Conservation (phyloP, 257 asterid species). For the Solanum stenotomum region DNA sequence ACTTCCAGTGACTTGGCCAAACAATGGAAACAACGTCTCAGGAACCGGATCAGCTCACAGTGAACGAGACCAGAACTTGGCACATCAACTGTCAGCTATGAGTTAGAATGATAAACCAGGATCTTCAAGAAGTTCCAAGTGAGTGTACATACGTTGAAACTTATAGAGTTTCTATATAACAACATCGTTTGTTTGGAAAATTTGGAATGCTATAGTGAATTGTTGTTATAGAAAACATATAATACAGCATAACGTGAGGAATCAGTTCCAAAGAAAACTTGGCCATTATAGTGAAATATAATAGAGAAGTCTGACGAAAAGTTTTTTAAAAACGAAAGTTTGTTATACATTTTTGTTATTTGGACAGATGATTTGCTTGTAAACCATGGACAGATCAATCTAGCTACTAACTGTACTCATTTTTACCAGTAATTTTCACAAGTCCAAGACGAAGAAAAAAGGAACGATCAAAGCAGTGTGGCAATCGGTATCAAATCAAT, state of each 20-base stretch:
- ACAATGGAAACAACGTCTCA: background rate
- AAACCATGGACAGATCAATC: background rate
- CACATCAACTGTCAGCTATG: background rate
- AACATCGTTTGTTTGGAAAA: background rate
- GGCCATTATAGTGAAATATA: background rate
- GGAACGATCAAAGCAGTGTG: background rate
- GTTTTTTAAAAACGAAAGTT: background rate
- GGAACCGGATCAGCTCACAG: background rate
- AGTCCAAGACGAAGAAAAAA: background rate
- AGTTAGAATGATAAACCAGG: background rate
- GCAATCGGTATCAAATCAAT: background rate
- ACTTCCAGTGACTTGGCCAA: slow-evolving; percentile 14
- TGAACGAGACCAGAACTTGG: background rate
- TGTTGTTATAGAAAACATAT: too few species aligned
- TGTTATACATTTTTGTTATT: background rate
- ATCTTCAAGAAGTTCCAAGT: background rate
- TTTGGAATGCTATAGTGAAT: background rate
- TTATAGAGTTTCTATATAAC: background rate
- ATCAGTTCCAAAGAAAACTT: background rate
- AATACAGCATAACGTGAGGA: background rate
- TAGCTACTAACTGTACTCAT: background rate
- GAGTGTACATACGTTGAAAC: background rate
- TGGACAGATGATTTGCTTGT: background rate
- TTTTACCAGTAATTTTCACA: background rate
- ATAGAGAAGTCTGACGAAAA: background rate